Evolutionary conservation across 805 yeast genomes (phyloP), one percentile per base, ranked within the genome.

Genomic region (Saturnispora saitoi): DNA sequence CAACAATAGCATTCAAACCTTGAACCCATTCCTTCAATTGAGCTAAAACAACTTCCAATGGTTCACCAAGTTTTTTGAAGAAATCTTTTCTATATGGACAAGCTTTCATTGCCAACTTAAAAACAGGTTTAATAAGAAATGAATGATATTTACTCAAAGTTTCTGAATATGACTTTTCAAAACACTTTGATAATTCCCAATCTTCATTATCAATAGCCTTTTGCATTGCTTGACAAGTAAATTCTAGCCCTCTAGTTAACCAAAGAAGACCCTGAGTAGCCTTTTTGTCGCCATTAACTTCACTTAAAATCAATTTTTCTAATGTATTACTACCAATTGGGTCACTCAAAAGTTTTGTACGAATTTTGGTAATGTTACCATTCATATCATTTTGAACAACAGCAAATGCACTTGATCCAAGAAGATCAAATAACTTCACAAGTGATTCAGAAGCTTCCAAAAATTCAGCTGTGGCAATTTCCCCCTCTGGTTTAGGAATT

Each of bases 81-180:
- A 88, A 86, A 61, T 81, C 95, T 64, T 78, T 80, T 71, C 95
- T 79, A 69, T 86, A 89, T 11, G 96, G 96, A 67, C 95, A 86
- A 2, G 95, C 95, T 67, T 85, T 86, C 96, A 88, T 89, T 43
- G 96, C 96, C 64, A 89, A 74, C 69, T 86, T 86, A 77, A 88
- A 88, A 47, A 89, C 80, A 26, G 95, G 95, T 61, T 83, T 84
- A 53, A 88, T 74, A 59, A 88, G 71, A 76, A 88, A 78, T 47
- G 83, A 81, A 70, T 88, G 96, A 69, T 80, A 82, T 66, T 88
- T 80, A 51, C 83, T 75, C 63, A 88, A 75, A 4, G 96, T 88
- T 69, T 83, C 84, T 53, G 73, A 61, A 70, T 88, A 88, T n/a
- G 95, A 85, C 58, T 81, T 84, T 47, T 89, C 86, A 73, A 88